A percentile compares a stretch with the other conserved stretches of the same genome.
phyloP scores from a whole-genome alignment of 768 basidiomycete species.

The Suillus decipiens region DNA sequence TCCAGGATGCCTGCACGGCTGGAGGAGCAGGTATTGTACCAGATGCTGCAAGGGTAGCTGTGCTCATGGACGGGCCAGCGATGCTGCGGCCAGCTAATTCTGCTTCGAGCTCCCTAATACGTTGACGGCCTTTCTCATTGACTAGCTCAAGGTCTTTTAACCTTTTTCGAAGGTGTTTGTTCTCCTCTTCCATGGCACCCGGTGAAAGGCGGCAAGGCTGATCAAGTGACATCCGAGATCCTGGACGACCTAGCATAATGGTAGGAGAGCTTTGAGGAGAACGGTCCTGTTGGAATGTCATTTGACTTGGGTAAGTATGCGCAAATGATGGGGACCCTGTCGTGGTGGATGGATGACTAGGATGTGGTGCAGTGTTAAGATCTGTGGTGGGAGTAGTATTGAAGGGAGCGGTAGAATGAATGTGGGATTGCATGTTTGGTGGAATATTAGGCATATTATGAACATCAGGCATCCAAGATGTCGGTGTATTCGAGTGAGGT shows the following conservation, averaged over 20 bases:
- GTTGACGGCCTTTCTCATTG: conserved; percentile 50
- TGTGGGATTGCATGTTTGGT: conserved; percentile 27
- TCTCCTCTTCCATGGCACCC: conserved; percentile 48
- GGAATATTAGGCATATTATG: conserved; percentile 1
- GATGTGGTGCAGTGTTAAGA: conserved; percentile 22
- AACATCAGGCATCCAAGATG: conserved; percentile 12
- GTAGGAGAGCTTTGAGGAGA: neutral
- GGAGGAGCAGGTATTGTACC: conserved; percentile 39
- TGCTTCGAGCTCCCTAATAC: conserved; percentile 48
- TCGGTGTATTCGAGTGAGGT: conserved; percentile 14
- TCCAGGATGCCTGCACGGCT: conserved; percentile 61
- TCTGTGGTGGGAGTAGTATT: conserved; percentile 23
- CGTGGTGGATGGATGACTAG: conserved; percentile 20
- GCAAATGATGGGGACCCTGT: conserved; percentile 15
- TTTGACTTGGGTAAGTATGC: conserved; percentile 10
- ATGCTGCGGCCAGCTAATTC: conserved; percentile 40
- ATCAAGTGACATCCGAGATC: conserved; percentile 26
- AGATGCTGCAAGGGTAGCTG: conserved; percentile 19
- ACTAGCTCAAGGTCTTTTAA: conserved; percentile 66
- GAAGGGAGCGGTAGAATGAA: conserved; percentile 24
- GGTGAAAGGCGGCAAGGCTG: conserved; percentile 27
- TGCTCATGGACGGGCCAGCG: conserved; percentile 17
- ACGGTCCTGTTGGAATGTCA: conserved; percentile 11
- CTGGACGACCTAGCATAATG: conserved; percentile 19
- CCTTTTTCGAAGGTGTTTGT: conserved; percentile 54